A percentile compares a stretch with the other conserved stretches of the same genome.
These are phyloP conservation scores for Linum usitatissimum DNA, from an alignment of 345 rosid species.

Conservation along the genomic window DNA sequence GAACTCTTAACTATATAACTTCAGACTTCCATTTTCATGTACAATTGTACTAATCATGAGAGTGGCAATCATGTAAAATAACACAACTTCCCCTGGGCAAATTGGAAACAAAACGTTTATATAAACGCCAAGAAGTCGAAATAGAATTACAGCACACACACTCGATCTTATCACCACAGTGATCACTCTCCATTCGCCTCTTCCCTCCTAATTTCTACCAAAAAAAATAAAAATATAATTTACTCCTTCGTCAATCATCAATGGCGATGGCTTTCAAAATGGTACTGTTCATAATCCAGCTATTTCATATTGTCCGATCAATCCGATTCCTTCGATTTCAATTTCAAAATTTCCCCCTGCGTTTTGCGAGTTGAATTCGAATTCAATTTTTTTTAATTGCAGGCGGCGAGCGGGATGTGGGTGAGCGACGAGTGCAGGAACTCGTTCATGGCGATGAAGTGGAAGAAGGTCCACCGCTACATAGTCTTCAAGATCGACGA, in stretches of 20 bases:
- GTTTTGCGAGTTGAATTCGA: too few relatives aligned
- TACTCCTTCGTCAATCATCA: slow-evolving; percentile 14
- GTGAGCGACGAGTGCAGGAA: slow-evolving; percentile 79
- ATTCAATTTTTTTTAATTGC: neutral
- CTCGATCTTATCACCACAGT: neutral
- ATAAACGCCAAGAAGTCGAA: neutral
- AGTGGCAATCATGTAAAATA: too few relatives aligned
- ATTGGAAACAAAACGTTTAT: too few relatives aligned
- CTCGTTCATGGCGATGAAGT: slow-evolving; percentile 90
- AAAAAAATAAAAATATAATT: too few relatives aligned
- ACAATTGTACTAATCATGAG: too few relatives aligned
- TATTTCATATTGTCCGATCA: neutral
- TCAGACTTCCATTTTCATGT: too few relatives aligned
- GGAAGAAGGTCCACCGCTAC: slow-evolving; percentile 80
- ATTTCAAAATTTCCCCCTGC: neutral
- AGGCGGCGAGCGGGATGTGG: slow-evolving; percentile 96
- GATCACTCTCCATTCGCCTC: neutral
- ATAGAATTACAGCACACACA: neutral
- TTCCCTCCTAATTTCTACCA: neutral
- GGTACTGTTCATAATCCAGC: slow-evolving; percentile 28
- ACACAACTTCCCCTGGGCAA: too few relatives aligned
- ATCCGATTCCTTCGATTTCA: neutral
- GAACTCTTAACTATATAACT: too few relatives aligned
- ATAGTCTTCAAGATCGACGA: slow-evolving; percentile 95
- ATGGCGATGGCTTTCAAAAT: slow-evolving; percentile 99